Conservation (phyloP, 345 rosid species). For the Pugionium dolabratum region DNA sequence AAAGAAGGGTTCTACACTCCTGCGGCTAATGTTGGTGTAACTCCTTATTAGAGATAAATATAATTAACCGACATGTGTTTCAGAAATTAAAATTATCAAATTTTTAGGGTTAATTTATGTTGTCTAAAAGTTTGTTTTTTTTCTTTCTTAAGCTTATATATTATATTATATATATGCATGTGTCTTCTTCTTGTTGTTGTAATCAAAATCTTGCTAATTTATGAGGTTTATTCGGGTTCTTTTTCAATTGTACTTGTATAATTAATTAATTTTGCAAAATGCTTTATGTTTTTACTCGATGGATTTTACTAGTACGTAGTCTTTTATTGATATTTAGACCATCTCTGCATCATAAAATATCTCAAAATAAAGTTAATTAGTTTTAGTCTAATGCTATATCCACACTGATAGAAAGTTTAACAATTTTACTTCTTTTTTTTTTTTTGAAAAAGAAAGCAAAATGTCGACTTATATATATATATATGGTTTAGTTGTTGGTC, state of each 20-base stretch:
- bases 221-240: constrained; percentile 23
- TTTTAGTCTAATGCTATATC: background rate
- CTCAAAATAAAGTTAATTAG: background rate
- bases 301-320: background rate
- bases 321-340: background rate
- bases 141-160: constrained; percentile 34
- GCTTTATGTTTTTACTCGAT: background rate
- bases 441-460: background rate
- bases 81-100: constrained; percentile 16
- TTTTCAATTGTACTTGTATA: constrained; percentile 9
- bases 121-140: constrained; percentile 31
- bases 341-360: background rate
- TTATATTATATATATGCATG: constrained; percentile 26
- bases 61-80: constrained; percentile 19
- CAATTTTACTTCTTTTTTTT: background rate
- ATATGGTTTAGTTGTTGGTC: background rate
- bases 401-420: background rate
- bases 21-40: constrained; percentile 68
- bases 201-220: constrained; percentile 40
- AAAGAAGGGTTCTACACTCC: constrained; percentile 81
- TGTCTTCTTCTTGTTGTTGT: constrained; percentile 29
- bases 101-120: constrained; percentile 5
- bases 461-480: background rate
- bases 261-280: background rate
- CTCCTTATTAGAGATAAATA: constrained; percentile 51